Evolutionary conservation across 129 eudicot genomes (phyloP), one percentile per base, ranked within the genome.

Genomic region (Flaveria linearis): DNA sequence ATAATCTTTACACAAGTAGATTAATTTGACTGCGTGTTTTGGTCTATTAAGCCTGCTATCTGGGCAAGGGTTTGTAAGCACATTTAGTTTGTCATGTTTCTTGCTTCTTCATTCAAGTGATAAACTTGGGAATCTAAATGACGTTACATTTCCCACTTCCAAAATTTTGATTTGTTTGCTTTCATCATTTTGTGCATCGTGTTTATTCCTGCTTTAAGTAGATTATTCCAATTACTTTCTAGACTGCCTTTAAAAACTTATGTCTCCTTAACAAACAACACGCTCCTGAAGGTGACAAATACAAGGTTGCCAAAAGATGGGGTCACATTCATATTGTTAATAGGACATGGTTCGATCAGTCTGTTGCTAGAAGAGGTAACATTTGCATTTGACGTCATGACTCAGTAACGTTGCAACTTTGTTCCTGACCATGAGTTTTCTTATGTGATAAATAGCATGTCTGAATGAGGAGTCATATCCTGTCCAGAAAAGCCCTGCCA

Each of bases 261-360:
- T 68, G 66, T 64, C 43, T 88, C 92, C 92, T 90, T 91, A 81
- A 91, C 88, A 71, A 43, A 71, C 41, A 82, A 43, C 84, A 94
- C 80, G 87, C 87, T 78, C 92, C 99, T 77, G 93, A 91, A 91
- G 93, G 99, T 86, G 99, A 94, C 84, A 94, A 94, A 80, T 94
- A 78, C 80, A 91, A 82, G 84, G 97, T 91, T 89, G 96, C 99
- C 30, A 84, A 73, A 84, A 84, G 69, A 82, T 94, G 99, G 99
- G 96, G 99, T 63, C 82, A 81, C 82, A 84, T 89, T 76, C 62
- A 68, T 73, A 84, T 89, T 75, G 89, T 94, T 62, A 82, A 81
- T 11, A 87, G 83, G 80, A 82, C 86, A 79, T 94, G 99, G 99
- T 87, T 88, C 78, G 85, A 87, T n/a, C 97, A 91, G 57, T 94